phyloP scores from a whole-genome alignment of 768 basidiomycete species.

The Guyanaporus albipodus region DNA sequence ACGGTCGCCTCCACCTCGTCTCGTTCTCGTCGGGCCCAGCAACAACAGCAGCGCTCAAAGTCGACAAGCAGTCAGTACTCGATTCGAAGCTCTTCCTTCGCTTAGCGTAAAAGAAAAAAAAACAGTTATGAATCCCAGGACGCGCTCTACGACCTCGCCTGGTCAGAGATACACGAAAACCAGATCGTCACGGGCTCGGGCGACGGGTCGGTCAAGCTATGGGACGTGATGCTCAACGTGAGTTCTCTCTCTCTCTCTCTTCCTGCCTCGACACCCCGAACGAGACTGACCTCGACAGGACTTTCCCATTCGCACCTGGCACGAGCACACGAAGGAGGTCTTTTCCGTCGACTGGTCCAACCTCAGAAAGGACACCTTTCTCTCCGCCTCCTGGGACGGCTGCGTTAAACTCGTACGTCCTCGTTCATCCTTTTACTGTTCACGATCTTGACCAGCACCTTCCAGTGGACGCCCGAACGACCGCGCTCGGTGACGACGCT shows the following conservation, averaged over 20 bases:
- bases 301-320: conserved; percentile 87
- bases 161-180: conserved; percentile 94
- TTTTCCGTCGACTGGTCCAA: conserved; percentile 97
- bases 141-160: conserved; percentile 85
- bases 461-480: conserved; percentile 83
- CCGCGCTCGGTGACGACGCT: conserved; percentile 77
- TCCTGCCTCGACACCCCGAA: conserved; percentile 3
- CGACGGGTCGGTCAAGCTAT: conserved; percentile 85
- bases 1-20: conserved; percentile 78
- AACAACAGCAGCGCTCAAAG: conserved; percentile 40
- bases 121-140: conserved; percentile 88
- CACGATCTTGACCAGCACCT: not conserved
- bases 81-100: too few relatives aligned
- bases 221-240: conserved; percentile 88
- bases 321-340: conserved; percentile 90
- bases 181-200: conserved; percentile 88
- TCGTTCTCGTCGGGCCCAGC: conserved; percentile 48
- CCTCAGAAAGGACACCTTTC: conserved; percentile 81
- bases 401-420: conserved; percentile 69
- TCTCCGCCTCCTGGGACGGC: conserved; percentile 91
- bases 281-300: conserved; percentile 52
- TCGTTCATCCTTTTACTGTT: too few relatives aligned
- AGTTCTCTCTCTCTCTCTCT: conserved; percentile 18
- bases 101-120: too few relatives aligned
- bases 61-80: conserved; percentile 76